Percentiles rank a stretch among this genome's conserved stretches.
Conservation (phyloP, 495 filamentous ascomycete genomes). For the Xylaria acuta region DNA sequence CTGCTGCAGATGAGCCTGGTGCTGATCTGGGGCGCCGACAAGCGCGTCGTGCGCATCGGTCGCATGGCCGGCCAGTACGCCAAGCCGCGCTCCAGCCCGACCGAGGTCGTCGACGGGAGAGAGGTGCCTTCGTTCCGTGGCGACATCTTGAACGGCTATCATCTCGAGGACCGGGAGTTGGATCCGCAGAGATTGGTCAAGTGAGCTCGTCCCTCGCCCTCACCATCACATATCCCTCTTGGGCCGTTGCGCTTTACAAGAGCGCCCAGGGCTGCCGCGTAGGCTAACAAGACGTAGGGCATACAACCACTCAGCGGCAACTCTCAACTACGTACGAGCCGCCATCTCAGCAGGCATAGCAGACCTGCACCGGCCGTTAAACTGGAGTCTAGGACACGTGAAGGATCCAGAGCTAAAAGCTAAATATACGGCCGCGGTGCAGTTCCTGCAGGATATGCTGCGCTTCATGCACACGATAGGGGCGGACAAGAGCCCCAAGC, state of each 20-base stretch:
- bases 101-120: slow-evolving; percentile 78
- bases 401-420: slow-evolving; percentile 79
- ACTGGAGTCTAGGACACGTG: slow-evolving; percentile 96
- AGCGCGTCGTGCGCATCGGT: slow-evolving; percentile 92
- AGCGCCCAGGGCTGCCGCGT: not conserved
- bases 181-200: slow-evolving; percentile 83
- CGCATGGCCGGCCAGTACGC: slow-evolving; percentile 98
- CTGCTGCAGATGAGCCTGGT: slow-evolving; percentile 95
- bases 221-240: slow-evolving; percentile 15
- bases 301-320: slow-evolving; percentile 94
- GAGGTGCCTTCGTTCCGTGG: slow-evolving; percentile 90
- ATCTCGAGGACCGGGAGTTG: slow-evolving; percentile 69
- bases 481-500: slow-evolving; percentile 80
- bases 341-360: slow-evolving; percentile 87
- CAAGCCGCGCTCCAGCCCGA: slow-evolving; percentile 89
- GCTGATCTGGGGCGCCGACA: slow-evolving; percentile 86
- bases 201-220: slow-evolving; percentile 39
- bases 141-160: slow-evolving; percentile 93
- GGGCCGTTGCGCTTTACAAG: not conserved
- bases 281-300: slow-evolving; percentile 58
- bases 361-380: slow-evolving; percentile 89
- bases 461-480: slow-evolving; percentile 96
- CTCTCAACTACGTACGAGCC: slow-evolving; percentile 88
- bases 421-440: slow-evolving; percentile 83
- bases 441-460: slow-evolving; percentile 85